Evolutionary conservation across 345 rosid genomes (phyloP).

Genomic region (Raphanus raphanistrum): DNA sequence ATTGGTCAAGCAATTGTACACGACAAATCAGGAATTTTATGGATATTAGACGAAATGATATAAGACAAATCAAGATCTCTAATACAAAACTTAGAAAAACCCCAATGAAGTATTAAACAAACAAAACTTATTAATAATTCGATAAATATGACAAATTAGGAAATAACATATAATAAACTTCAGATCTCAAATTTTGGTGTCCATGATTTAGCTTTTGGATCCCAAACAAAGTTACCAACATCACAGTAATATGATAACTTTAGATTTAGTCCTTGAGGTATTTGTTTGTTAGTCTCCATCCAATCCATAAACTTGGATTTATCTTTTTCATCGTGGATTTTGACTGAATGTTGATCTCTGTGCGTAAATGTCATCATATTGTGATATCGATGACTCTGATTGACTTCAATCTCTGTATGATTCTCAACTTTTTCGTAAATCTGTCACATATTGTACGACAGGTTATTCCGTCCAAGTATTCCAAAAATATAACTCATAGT

Average conservation of each 20-base stretch:
- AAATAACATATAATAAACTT: no score
- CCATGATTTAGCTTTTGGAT: not conserved
- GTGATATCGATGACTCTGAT: not conserved
- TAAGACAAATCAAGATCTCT: not conserved
- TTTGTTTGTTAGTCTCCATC: not conserved
- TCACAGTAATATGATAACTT: not conserved
- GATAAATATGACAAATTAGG: not conserved
- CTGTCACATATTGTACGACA: not conserved
- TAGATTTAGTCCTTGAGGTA: not conserved
- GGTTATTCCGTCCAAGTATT: not conserved
- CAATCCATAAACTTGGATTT: not conserved
- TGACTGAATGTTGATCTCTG: not conserved
- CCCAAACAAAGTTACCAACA: not conserved
- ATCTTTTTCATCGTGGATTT: not conserved
- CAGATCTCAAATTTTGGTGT: not conserved
- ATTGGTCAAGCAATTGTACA: no score
- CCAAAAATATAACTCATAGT: not conserved
- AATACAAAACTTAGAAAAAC: no score
- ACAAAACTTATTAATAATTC: not conserved
- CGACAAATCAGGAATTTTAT: no score
- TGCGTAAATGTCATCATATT: not conserved
- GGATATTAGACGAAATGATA: no score
- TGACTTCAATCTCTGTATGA: not conserved
- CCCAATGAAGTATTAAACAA: not conserved
- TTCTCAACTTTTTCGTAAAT: not conserved